phyloP scores from a whole-genome alignment of 805 yeast genomes.

The Starmerella stellata region DNA sequence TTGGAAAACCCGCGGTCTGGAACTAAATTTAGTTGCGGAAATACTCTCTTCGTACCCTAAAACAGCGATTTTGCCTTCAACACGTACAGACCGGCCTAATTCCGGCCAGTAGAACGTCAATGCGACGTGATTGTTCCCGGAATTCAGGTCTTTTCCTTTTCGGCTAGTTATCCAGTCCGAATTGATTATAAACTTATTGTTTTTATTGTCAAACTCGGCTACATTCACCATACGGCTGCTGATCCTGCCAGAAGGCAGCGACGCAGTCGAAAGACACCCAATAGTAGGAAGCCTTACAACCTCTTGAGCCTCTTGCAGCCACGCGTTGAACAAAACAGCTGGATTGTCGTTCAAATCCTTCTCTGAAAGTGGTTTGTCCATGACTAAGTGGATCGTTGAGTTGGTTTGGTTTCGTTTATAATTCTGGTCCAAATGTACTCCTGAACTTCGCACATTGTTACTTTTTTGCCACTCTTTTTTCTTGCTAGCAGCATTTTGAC shows the following conservation, averaged over 20 bases:
- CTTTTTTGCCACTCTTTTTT: not conserved
- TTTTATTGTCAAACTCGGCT: conserved; percentile 57
- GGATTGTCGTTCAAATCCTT: not conserved
- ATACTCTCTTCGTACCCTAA: conserved; percentile 53
- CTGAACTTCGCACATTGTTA: not conserved
- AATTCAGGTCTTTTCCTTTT: conserved; percentile 47
- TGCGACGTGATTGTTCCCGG: conserved; percentile 57
- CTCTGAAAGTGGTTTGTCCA: not conserved
- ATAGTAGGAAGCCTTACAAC: conserved; percentile 46
- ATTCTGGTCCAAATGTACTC: not conserved
- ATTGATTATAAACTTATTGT: conserved; percentile 58
- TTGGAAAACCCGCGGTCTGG: conserved; percentile 79
- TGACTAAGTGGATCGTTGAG: no score
- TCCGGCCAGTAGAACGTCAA: conserved; percentile 82
- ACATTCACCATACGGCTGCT: conserved; percentile 67
- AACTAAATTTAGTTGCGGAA: conserved; percentile 42
- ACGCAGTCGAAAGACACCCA: conserved; percentile 66
- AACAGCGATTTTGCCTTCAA: conserved; percentile 66
- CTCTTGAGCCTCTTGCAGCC: not conserved
- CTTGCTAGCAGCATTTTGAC: not conserved
- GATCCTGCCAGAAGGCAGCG: conserved; percentile 71
- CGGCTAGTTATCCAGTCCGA: conserved; percentile 81
- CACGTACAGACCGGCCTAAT: conserved; percentile 76
- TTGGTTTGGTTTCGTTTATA: no score
- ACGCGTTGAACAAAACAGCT: not conserved